Evolutionary conservation across 2,329 filamentous ascomycete genomes (phyloP).

Genomic region (Fusarium mangiferae): DNA sequence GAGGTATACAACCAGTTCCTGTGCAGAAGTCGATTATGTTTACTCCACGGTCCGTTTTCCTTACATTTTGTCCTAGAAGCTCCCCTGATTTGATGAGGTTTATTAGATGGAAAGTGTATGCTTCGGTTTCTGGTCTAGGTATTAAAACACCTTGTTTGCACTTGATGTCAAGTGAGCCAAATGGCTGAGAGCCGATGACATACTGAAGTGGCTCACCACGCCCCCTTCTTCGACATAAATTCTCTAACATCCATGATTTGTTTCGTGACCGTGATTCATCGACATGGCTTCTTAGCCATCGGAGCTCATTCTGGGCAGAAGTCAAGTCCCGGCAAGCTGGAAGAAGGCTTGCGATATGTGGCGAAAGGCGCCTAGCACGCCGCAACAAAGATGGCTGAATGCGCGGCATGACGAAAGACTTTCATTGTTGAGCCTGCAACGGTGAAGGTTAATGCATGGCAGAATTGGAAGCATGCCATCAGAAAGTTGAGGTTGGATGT

Average conservation of each 20-base stretch:
- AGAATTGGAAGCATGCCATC: background rate
- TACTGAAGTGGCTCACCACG: conserved; percentile 86
- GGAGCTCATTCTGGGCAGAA: conserved; percentile 75
- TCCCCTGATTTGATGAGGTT: conserved; percentile 51
- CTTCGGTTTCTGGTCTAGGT: conserved; percentile 81
- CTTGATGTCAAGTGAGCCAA: conserved; percentile 82
- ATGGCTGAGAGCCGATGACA: conserved; percentile 86
- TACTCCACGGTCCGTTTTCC: conserved; percentile 50
- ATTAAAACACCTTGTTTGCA: conserved; percentile 86
- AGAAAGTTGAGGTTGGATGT: background rate
- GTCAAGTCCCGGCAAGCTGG: conserved; percentile 69
- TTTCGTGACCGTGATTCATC: conserved; percentile 41
- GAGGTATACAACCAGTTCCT: conserved; percentile 88
- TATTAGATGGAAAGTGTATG: conserved; percentile 69
- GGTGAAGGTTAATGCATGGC: background rate
- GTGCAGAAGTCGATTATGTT: conserved; percentile 87
- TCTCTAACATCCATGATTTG: conserved; percentile 44
- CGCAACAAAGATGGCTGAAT: conserved; percentile 67
- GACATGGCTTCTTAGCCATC: conserved; percentile 76
- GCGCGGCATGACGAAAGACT: conserved; percentile 65
- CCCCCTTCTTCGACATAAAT: conserved; percentile 61
- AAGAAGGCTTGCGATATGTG: conserved; percentile 69
- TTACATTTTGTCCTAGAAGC: conserved; percentile 14
- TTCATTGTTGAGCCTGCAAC: conserved; percentile 22
- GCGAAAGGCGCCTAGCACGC: conserved; percentile 63